Evolutionary conservation across 2,329 filamentous ascomycete species (phyloP).

Genomic region (Aspergillus phoenicis): DNA sequence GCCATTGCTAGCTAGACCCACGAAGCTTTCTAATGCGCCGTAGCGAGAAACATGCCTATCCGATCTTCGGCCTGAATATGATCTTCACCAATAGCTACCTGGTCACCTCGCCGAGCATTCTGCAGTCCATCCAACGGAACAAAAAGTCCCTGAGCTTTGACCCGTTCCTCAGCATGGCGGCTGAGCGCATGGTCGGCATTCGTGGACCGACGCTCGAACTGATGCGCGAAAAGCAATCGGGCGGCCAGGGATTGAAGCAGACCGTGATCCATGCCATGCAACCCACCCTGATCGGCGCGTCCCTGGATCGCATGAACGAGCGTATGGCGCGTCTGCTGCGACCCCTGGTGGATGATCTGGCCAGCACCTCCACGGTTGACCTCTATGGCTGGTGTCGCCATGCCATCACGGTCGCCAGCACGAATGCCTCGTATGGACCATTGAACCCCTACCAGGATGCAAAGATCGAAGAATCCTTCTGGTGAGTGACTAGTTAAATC

Average conservation of each 20-base stretch:
- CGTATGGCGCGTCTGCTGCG: conserved; percentile 25
- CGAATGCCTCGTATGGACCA: conserved; percentile 31
- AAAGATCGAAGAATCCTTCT: conserved; percentile 13
- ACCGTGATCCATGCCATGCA: conserved; percentile 28
- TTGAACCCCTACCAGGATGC: conserved; percentile 31
- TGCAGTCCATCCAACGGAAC: conserved; percentile 29
- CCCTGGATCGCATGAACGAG: conserved; percentile 31
- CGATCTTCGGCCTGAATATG: conserved; percentile 29
- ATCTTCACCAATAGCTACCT: conserved; percentile 31
- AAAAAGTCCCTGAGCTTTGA: conserved; percentile 26
- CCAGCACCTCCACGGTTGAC: conserved; percentile 19
- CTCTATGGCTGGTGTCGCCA: conserved; percentile 31
- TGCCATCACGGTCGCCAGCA: conserved; percentile 32
- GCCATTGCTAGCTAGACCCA: no score
- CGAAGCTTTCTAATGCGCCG: no score
- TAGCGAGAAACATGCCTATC: conserved; percentile 21
- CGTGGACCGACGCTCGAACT: conserved; percentile 20
- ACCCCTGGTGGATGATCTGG: conserved; percentile 22
- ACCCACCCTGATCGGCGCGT: conserved; percentile 25
- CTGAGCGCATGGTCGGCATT: conserved; percentile 25
- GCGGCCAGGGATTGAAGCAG: conserved; percentile 23
- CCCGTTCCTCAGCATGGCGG: conserved; percentile 23
- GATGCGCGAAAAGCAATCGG: conserved; percentile 22
- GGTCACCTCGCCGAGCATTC: conserved; percentile 27
- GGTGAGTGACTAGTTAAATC: conserved; percentile 3